Evolutionary conservation across 2,329 filamentous ascomycete genomes (phyloP), one percentile per base, ranked within the genome.

Genomic region (Trichoderma sp.): DNA sequence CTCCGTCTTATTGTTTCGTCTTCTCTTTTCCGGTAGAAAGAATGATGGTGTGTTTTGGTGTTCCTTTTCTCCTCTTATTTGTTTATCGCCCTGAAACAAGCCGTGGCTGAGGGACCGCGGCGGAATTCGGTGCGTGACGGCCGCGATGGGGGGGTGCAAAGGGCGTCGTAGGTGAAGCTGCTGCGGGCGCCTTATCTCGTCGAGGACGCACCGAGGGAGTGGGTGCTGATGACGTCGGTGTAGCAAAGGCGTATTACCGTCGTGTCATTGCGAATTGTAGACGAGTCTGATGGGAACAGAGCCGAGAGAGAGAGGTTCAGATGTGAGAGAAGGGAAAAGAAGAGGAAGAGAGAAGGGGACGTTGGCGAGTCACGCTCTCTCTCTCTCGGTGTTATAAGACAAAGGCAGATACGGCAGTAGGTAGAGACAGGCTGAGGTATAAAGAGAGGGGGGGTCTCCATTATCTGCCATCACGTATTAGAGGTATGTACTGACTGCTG

Each of bases 211-310:
- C 34, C 34, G 34, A 39, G 2, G 34, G 34, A 39, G 59, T 62
- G 59, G 59, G 59, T 51, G 59, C 59, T 62, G 59, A 62, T 62
- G 59, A 62, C 59, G 59, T 62, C 59, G 59, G 48, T 54, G 41
- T 62, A 62, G 59, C 59, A 34, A 43, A 43, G 59, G 39, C 24
- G 48, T 54, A 44, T 44, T 54, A 54, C 39, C 34, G 59, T 54
- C 48, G 48, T 62, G 39, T 45, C 48, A 54, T 54, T 52, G 26
- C 50, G 44, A 52, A 28, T 12, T 21, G 58, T 24, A 28, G 30
- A n/a, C 21, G 21, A 50, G 52, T 56, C 4, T 45, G 15, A 19
- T 50, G 30, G n/a, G 19, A 50, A 28, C 7, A 43, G n/a, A 30
- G 34, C 19, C n/a, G 19, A 19, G n/a, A n/a, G 12, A 19, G 14